Conservation (phyloP, 2,329 filamentous ascomycete genomes). For the Aspergillus uvarum region DNA sequence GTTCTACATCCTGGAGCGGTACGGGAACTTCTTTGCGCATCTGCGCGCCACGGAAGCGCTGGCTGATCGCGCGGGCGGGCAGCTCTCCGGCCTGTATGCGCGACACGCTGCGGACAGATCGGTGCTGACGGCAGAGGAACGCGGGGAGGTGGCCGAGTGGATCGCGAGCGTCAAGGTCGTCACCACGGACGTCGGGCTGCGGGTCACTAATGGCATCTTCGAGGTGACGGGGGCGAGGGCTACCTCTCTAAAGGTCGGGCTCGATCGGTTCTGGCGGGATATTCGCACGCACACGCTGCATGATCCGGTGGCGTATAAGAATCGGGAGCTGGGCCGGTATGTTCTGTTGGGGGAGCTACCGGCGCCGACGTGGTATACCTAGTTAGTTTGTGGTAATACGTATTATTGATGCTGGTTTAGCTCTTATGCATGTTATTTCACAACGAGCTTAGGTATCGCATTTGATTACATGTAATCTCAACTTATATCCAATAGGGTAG, state of each 20-base stretch:
- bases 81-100: conserved; percentile 50
- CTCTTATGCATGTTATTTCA: too few relatives aligned
- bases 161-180: conserved; percentile 64
- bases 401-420: too few relatives aligned
- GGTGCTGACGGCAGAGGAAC: conserved; percentile 50
- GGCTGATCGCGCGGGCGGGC: conserved; percentile 55
- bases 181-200: conserved; percentile 59
- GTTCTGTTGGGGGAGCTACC: conserved; percentile 58
- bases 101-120: conserved; percentile 42
- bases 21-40: conserved; percentile 64
- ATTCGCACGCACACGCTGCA: conserved; percentile 66
- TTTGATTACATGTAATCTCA: too few relatives aligned
- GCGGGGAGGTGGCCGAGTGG: conserved; percentile 63
- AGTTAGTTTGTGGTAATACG: neutral
- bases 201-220: conserved; percentile 62
- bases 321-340: conserved; percentile 60
- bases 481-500: too few relatives aligned
- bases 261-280: conserved; percentile 67
- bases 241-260: conserved; percentile 57
- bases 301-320: conserved; percentile 68
- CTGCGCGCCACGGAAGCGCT: conserved; percentile 60
- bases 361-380: conserved; percentile 60
- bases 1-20: conserved; percentile 64
- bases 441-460: too few relatives aligned
- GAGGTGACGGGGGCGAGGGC: conserved; percentile 63